Evolutionary conservation across 805 yeast species (phyloP).

Genomic region (Candida argentea): DNA sequence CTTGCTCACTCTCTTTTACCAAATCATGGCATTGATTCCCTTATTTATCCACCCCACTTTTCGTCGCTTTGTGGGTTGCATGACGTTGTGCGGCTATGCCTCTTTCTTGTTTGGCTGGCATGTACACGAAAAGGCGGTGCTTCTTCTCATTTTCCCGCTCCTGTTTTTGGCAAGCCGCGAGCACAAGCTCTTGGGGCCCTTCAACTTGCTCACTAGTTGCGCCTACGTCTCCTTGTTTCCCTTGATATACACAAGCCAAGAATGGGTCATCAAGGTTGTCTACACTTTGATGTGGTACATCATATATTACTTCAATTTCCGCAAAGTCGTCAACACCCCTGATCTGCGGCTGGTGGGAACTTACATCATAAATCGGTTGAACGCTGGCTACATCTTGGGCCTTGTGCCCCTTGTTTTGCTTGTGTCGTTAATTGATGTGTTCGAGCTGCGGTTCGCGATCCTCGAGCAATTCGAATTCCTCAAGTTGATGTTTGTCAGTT

Average conservation of each 20-base stretch:
- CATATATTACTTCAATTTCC: constrained; percentile 60
- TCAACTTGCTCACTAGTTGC: constrained; percentile 60
- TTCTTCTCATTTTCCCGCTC: constrained; percentile 81
- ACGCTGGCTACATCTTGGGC: constrained; percentile 56
- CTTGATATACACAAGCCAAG: constrained; percentile 67
- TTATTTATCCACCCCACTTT: constrained; percentile 59
- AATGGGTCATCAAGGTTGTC: constrained; percentile 63
- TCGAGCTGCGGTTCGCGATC: constrained; percentile 43
- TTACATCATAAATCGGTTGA: constrained; percentile 55
- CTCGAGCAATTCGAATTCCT: constrained; percentile 60
- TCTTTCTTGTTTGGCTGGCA: constrained; percentile 97
- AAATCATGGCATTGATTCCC: constrained; percentile 67
- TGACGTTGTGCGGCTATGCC: constrained; percentile 84
- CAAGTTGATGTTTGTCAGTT: constrained; percentile 71
- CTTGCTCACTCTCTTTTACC: constrained; percentile 74
- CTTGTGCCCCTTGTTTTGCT: constrained; percentile 52
- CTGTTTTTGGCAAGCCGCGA: constrained; percentile 67
- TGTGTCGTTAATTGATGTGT: constrained; percentile 36
- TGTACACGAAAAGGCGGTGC: constrained; percentile 96
- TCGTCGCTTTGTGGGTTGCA: constrained; percentile 70
- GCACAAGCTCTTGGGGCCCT: constrained; percentile 60
- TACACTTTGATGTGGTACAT: constrained; percentile 84
- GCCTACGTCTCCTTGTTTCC: constrained; percentile 90
- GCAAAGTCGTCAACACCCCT: constrained; percentile 59
- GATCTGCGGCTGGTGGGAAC: constrained; percentile 12